Conservation (phyloP, 192 early-diverging fungal species). For the Backusella westeae region DNA sequence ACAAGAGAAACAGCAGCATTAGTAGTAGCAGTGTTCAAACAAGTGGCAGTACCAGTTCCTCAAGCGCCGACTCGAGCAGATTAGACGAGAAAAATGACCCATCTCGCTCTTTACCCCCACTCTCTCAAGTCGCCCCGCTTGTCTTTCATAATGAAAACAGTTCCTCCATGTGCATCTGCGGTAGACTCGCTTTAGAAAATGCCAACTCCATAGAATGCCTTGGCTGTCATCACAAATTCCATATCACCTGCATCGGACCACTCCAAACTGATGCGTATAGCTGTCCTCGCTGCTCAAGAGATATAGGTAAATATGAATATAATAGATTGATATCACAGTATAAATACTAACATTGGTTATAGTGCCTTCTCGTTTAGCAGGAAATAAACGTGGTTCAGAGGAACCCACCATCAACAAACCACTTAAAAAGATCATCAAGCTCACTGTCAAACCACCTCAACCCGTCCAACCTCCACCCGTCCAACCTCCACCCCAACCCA, state of each 20-base stretch:
- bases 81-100: not conserved
- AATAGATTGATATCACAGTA: too few relatives aligned
- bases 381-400: not conserved
- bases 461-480: too few relatives aligned
- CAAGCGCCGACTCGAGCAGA: not conserved
- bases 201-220: not conserved
- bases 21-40: too few relatives aligned
- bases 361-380: not conserved
- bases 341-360: too few relatives aligned
- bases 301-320: not conserved
- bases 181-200: not conserved
- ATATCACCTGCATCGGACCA: not conserved
- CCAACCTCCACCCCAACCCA: not conserved
- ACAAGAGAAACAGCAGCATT: not conserved
- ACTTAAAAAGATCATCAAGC: conserved; percentile 1
- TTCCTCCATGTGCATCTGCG: not conserved
- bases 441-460: conserved; percentile 6
- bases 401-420: not conserved
- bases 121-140: not conserved
- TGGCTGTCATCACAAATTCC: not conserved
- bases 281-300: not conserved
- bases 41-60: too few relatives aligned
- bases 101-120: not conserved
- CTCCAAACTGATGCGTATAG: not conserved
- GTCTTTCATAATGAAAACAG: not conserved